A percentile compares a stretch with the other conserved stretches of the same genome.
phyloP scores from a whole-genome alignment of 345 rosid genomes.

The Pistacia vera region DNA sequence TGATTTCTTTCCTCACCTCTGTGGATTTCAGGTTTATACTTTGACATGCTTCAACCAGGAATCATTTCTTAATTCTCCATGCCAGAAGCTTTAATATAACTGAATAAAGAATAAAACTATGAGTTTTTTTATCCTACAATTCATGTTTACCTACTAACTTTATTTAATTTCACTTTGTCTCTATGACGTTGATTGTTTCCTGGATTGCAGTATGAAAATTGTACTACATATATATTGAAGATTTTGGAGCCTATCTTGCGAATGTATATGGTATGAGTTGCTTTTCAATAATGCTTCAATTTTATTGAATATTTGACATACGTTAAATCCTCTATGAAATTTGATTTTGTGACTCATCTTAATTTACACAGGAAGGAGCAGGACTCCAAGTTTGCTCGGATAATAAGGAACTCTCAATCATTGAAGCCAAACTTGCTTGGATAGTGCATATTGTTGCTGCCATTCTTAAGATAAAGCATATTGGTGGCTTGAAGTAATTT shows the following conservation, averaged over 20 bases:
- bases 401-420: conserved; percentile 38
- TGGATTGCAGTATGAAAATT: conserved; percentile 47
- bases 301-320: background rate
- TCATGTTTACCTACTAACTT: too few species aligned
- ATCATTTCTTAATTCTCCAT: background rate
- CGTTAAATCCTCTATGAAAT: background rate
- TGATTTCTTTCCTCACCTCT: conserved; percentile 59
- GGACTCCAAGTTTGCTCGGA: conserved; percentile 25
- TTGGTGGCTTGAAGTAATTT: conserved; percentile 40
- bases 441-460: conserved; percentile 59
- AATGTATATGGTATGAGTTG: conserved; percentile 1
- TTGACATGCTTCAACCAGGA: background rate
- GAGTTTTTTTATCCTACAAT: too few species aligned
- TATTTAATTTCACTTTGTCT: background rate
- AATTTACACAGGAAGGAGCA: conserved; percentile 42
- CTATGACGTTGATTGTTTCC: background rate
- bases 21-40: conserved; percentile 53
- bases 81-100: too few species aligned
- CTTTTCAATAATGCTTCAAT: background rate
- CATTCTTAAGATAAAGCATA: conserved; percentile 50
- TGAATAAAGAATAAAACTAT: too few species aligned
- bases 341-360: background rate
- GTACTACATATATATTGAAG: conserved; percentile 47
- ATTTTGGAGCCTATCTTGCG: conserved; percentile 44
- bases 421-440: conserved; percentile 63